Base-by-base conservation (phyloP, 495 filamentous ascomycete genomes). In the Hyaloscypha finlandica region DNA sequence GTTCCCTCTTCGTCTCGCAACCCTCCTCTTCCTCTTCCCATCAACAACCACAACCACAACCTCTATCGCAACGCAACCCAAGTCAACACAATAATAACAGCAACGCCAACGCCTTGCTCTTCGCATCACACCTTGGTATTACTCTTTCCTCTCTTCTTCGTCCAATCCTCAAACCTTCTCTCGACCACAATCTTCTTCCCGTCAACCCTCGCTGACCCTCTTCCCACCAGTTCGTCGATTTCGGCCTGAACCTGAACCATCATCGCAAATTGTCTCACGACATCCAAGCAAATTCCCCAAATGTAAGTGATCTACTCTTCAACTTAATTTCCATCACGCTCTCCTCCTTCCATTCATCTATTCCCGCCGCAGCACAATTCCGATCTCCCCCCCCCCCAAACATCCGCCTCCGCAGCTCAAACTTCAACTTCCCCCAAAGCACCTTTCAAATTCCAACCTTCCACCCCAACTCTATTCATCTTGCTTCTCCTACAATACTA, bases 311-410 rank as follows among this genome's bases (percentile, higher is more conserved):
- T 56, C 29, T 76, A 61, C 6, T 67, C 45, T 32, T 67, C 65
- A 45, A 65, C 70, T 3, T 79, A 72, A 52, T 25, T 51, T 4
- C 14, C 68, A 68, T 30, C 76, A 68, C 31, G 73, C 30, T 29
- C 32, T 22, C 33, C 14, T 37, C 35, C 35, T 37, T 37, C 35
- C 12, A 37, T 37, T 37, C 12, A 37, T 37, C 35, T 37, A 37
- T 37, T 12, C 35, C 35, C 35, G 12, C 3, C 35, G 12, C 35
- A 8, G 35, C 35, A 12, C 35, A 37, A 37, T 6, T 12, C 35
- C 35, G 1, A 37, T 37, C 35, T 37, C 35, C 35, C 12, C 35
- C 12, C 35, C 0, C 35, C 35, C 35, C 35, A 12, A n/a, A n/a
- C 35, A 37, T 37, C 35, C 12, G 8, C 12, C 12, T 12, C 3